Percentiles rank a stretch among this genome's conserved stretches.
These are phyloP conservation scores for Puccinia horiana DNA, from an alignment of 1,284 basidiomycete genomes.

Conservation along the genomic window DNA sequence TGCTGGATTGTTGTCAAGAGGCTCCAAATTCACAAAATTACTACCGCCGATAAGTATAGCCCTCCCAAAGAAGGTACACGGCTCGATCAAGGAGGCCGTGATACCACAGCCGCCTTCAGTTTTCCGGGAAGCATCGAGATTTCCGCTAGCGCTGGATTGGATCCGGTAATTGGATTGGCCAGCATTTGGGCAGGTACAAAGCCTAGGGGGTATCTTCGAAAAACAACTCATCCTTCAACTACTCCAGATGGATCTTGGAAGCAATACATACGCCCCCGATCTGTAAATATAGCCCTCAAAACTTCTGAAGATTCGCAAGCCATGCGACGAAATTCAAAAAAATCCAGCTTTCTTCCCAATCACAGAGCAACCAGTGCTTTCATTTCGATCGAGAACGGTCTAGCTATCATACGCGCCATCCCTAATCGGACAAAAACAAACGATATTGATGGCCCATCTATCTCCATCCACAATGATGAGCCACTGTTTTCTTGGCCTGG, in stretches of 20 bases:
- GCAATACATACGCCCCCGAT: slow-evolving; percentile 36
- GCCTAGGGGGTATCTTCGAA: neutral
- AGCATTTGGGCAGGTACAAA: slow-evolving; percentile 31
- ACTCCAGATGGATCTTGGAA: slow-evolving; percentile 16
- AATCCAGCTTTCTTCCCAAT: slow-evolving; percentile 1
- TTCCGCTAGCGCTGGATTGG: slow-evolving; percentile 39
- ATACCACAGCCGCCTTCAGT: slow-evolving; percentile 24
- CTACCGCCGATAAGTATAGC: neutral
- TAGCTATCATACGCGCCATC: slow-evolving; percentile 6
- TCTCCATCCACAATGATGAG: neutral
- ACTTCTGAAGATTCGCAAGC: slow-evolving; percentile 17
- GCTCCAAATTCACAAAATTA: slow-evolving; percentile 25
- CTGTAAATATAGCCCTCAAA: slow-evolving; percentile 34
- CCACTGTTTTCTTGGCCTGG: neutral
- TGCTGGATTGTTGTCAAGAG: slow-evolving; percentile 41
- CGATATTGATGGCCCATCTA: neutral
- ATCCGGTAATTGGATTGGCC: slow-evolving; percentile 44
- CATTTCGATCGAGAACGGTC: slow-evolving; percentile 22
- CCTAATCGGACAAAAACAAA: slow-evolving; percentile 4
- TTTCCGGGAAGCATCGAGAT: slow-evolving; percentile 39
- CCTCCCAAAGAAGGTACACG: neutral
- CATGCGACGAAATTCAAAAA: slow-evolving; percentile 1
- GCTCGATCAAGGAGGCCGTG: neutral
- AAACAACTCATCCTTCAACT: neutral
- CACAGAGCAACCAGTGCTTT: slow-evolving; percentile 17